Conservation (phyloP, 257 asterid genomes). For the Apocynum venetum region DNA sequence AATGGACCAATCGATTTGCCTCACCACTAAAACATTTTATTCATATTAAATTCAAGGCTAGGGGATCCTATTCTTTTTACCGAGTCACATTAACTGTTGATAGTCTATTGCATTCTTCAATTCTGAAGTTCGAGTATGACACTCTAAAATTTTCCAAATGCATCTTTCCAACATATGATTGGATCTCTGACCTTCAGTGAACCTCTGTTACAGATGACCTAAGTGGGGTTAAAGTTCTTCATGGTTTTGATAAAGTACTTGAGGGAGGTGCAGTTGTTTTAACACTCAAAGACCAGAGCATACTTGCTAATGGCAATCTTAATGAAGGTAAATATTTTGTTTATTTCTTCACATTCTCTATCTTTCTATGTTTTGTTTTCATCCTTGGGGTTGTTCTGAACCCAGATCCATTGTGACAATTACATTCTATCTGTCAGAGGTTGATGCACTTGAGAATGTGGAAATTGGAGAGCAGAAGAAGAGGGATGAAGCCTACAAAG, state of each 20-base stretch:
- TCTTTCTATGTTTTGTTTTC: slow-evolving; percentile 28
- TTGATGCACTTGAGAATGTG: slow-evolving; percentile 95
- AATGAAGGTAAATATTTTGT: slow-evolving; percentile 59
- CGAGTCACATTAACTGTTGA: not conserved
- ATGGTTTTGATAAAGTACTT: slow-evolving; percentile 87
- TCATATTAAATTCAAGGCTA: not conserved
- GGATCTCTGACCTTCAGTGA: slow-evolving; percentile 11
- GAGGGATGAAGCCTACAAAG: slow-evolving; percentile 83
- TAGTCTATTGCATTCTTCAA: not conserved
- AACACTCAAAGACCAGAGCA: slow-evolving; percentile 95
- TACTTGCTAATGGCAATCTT: slow-evolving; percentile 77
- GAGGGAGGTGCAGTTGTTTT: slow-evolving; percentile 95
- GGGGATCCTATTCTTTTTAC: not conserved
- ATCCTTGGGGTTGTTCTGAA: slow-evolving; percentile 54
- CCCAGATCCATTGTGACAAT: slow-evolving; percentile 92
- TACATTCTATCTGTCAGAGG: slow-evolving; percentile 87
- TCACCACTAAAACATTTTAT: not conserved
- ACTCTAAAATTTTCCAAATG: not conserved
- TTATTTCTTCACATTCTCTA: slow-evolving; percentile 14
- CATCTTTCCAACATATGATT: slow-evolving; percentile 8
- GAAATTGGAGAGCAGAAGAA: slow-evolving; percentile 96
- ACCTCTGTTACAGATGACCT: slow-evolving; percentile 45
- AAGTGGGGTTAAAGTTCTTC: slow-evolving; percentile 83
- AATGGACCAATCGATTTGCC: not conserved
- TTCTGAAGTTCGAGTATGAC: not conserved